Percentiles rank a stretch among this genome's conserved stretches.
Conservation (phyloP, 2,329 filamentous ascomycete species). For the Calonectria multiphialidica region DNA sequence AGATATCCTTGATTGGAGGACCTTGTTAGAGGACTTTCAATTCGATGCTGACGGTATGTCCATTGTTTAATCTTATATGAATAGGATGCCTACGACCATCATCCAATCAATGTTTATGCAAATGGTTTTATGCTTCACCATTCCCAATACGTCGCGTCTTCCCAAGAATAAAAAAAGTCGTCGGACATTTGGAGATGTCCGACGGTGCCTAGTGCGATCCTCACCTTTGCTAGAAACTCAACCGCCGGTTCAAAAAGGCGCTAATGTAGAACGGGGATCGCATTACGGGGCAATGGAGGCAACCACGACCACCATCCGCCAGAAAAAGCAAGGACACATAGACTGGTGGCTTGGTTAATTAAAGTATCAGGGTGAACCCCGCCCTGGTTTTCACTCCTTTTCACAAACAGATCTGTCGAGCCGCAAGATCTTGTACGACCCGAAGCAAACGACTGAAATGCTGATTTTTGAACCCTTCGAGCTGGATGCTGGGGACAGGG, state of each 20-base stretch:
- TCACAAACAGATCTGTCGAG: not conserved
- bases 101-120: not conserved
- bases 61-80: slow-evolving; percentile 7
- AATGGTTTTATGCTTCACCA: not conserved
- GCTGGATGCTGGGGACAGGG: not conserved
- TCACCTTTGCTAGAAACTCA: not conserved
- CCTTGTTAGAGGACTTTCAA: slow-evolving; percentile 44
- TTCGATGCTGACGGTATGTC: slow-evolving; percentile 39
- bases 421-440: too few relatives aligned
- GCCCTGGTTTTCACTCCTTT: not conserved
- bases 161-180: too few relatives aligned
- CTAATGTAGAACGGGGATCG: not conserved
- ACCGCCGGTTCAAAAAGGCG: not conserved
- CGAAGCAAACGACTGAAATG: not conserved
- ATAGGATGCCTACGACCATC: not conserved
- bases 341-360: slow-evolving; percentile 3
- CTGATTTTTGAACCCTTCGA: not conserved
- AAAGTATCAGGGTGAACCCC: not conserved
- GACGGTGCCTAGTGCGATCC: too few relatives aligned
- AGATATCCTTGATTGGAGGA: slow-evolving; percentile 43
- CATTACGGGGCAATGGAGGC: not conserved
- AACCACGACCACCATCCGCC: not conserved
- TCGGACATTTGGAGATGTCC: too few relatives aligned
- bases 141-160: too few relatives aligned
- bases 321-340: slow-evolving; percentile 5